Evolutionary conservation across 73 alveolate species (phyloP).

Genomic region (Tetrahymena thermophila): DNA sequence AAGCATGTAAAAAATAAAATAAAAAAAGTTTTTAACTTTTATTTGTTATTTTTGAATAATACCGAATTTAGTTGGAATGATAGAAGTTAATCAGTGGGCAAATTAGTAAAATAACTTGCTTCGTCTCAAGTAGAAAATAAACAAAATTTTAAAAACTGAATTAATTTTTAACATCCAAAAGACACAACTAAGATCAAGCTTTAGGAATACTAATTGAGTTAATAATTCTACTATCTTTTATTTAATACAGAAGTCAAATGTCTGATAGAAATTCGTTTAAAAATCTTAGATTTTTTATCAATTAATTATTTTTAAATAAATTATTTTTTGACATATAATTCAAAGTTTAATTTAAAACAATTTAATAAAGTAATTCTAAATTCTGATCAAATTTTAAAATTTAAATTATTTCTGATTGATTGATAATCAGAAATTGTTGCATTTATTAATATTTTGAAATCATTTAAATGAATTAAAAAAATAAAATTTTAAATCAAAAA

Average conservation of each 20-base stretch:
- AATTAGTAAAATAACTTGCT: neutral
- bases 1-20: neutral
- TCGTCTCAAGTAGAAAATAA: neutral
- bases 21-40: neutral
- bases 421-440: too few species aligned
- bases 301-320: too few species aligned
- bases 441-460: too few species aligned
- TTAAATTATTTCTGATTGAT: too few species aligned
- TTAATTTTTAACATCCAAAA: neutral
- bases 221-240: neutral
- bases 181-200: neutral
- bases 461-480: too few species aligned
- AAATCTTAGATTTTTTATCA: too few species aligned
- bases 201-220: neutral
- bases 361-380: too few species aligned
- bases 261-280: neutral
- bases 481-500: too few species aligned
- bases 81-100: neutral
- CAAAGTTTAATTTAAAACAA: too few species aligned
- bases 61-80: neutral
- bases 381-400: too few species aligned
- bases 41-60: neutral
- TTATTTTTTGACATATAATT: too few species aligned
- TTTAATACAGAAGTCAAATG: neutral
- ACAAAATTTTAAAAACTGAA: neutral